Base-by-base conservation (phyloP, 2,329 filamentous ascomycete genomes). In the Ophiostoma ips region DNA sequence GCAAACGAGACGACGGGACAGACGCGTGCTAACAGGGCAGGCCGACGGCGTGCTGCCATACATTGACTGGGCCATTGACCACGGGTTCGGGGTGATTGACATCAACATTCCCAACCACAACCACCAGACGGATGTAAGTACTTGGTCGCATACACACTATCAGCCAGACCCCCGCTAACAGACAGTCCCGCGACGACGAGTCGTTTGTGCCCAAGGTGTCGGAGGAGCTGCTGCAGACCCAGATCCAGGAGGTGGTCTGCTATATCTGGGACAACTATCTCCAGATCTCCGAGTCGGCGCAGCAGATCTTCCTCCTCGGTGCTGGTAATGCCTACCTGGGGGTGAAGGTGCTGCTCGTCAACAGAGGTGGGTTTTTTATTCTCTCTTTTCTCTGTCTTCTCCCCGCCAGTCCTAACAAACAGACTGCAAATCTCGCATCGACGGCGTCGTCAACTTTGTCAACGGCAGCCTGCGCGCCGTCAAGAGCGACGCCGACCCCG, bases 221-320 rank as follows among this genome's bases (percentile, higher is more conserved):
- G 30, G 75, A 75, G 56, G 66, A 63, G 48, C 65, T 64, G 1
- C 61, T 79, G 8, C 73, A 83, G 54, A 69, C 71, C 50, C 76
- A 77, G 63, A 81, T 77, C 0, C 79, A 84, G 54, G 81, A 90
- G 53, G 69, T 95, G 11, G 79, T 90, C 5, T 80, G 76, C 53
- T 96, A 95, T 60, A 70, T 98, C 13, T 98, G 92, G 92, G 89
- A 95, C 58, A 98, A 98, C 61, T 95, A 95, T 61, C 79, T 98
- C 18, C 86, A 95, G 70, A 72, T 85, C 31, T 81, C 81, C 47
- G 75, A 85, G 16, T 68, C 83, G 2, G 72, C 76, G 0, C 79
- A 82, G 6, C 79, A 90, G 48, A 77, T 96, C 15, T 85, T 94
- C 61, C 71, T 98, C 19, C 73, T 98, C 61, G 90, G 92, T 0